phyloP scores from a whole-genome alignment of 257 asterid genomes.

The Thymus mandschuricus region DNA sequence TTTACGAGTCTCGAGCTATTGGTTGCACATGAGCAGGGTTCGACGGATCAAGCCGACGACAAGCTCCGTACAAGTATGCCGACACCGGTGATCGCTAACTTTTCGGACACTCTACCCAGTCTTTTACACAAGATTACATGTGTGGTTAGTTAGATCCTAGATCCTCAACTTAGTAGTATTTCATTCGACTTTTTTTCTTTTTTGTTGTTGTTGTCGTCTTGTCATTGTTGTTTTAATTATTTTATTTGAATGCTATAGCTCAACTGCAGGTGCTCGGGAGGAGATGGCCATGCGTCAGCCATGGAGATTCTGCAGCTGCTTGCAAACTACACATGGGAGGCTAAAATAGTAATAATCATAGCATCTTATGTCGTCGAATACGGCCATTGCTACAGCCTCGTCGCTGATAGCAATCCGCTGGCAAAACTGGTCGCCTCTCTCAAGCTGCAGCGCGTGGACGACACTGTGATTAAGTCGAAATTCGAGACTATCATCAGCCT shows the following conservation, averaged over 20 bases:
- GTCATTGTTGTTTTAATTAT: no score
- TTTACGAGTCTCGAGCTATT: no score
- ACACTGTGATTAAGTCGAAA: constrained; percentile 39
- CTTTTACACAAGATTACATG: no score
- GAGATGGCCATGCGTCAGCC: not conserved
- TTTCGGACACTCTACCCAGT: no score
- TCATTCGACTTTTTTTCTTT: not conserved
- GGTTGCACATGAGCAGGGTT: no score
- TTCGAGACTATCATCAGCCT: constrained; percentile 55
- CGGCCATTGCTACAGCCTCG: not conserved
- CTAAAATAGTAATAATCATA: not conserved
- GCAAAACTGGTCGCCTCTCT: not conserved
- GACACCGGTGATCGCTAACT: no score
- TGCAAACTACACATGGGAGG: not conserved
- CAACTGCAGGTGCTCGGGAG: no score
- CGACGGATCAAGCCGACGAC: no score
- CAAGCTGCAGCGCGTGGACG: not conserved
- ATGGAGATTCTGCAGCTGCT: not conserved
- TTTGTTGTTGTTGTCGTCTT: no score
- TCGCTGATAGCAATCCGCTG: constrained; percentile 39
- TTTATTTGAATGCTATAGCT: not conserved
- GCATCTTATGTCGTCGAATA: not conserved
- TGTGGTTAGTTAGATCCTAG: no score
- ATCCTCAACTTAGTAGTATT: no score
- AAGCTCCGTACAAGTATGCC: no score